These are phyloP conservation scores for Boeremia exigua DNA, from an alignment of 2,329 filamentous ascomycete species.

Conservation along the genomic window DNA sequence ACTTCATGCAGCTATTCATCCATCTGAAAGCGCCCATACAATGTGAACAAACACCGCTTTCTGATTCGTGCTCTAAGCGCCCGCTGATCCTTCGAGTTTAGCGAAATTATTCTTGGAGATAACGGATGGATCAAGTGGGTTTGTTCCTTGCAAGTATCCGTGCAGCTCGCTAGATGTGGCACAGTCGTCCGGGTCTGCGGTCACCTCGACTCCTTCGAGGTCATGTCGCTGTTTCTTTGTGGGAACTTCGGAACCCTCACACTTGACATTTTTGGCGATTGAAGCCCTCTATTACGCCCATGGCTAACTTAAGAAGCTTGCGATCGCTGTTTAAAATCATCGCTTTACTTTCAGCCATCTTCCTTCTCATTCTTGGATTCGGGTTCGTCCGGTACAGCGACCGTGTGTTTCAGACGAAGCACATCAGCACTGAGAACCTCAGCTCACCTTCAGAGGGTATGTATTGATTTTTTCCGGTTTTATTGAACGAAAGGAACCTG, in stretches of 20 bases:
- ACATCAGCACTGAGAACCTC: slow-evolving; percentile 6
- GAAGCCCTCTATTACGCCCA: slow-evolving; percentile 2
- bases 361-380: slow-evolving; percentile 19
- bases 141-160: neutral
- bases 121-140: slow-evolving; percentile 9
- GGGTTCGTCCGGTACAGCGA: slow-evolving; percentile 18
- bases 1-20: neutral
- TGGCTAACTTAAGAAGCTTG: slow-evolving; percentile 18
- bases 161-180: slow-evolving; percentile 8
- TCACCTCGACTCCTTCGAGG: slow-evolving; percentile 4
- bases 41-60: neutral
- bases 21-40: neutral
- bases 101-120: slow-evolving; percentile 7
- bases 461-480: slow-evolving; percentile 2
- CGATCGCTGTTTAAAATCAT: slow-evolving; percentile 21
- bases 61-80: slow-evolving; percentile 7
- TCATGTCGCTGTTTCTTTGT: neutral
- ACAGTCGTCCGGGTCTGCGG: slow-evolving; percentile 3
- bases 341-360: slow-evolving; percentile 16
- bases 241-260: slow-evolving; percentile 3
- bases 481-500: neutral
- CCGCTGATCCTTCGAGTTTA: slow-evolving; percentile 8
- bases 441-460: slow-evolving; percentile 1
- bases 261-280: neutral
- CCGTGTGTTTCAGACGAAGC: slow-evolving; percentile 2